Base-by-base conservation (phyloP, 345 rosid genomes). In the Euphorbia tirucalli region DNA sequence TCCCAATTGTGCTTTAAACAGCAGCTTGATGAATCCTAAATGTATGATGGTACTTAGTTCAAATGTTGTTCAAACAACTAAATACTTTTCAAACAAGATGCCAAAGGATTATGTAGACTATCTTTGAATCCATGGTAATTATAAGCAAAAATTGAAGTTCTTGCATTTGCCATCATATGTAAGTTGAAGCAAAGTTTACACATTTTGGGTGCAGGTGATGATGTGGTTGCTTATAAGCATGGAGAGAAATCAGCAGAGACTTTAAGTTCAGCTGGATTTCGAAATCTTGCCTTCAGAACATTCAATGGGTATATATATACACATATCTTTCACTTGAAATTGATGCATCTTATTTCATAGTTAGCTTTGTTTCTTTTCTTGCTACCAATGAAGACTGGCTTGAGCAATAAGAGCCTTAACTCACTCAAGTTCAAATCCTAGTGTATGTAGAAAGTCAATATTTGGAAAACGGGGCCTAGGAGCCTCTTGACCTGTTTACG, bases 171-270 rank as follows among this genome's bases (percentile, higher is more conserved):
- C 68, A 41, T 24, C 7, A 9, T 65, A n/a, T 8, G 2, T 25
- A 6, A 37, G 65, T 41, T 19, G 69, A 65, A 43, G 69, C 25
- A 5, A 18, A 22, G 37, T 35, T 62, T 62, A 15, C 6, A 25
- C 71, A 77, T 37, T 41, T 64, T 61, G 70, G 75, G 69, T 73
- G 75, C 82, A 87, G 93, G 74, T 37, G 93, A 89, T 55, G 91
- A 89, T 79, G 91, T 87, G 49, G 87, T 89, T 74, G 85, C 90
- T 28, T 83, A 84, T 44, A 66, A 43, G 31, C 85, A 76, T 24
- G 93, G 91, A 49, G 87, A 87, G 80, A 89, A 64, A 74, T 87
- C 93, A 9, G 91, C 91, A 5, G 83, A 81, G 19, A 35, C 74
- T 32, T 80, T 89, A 56, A 80, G 61, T 59, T 70, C 82, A 68